phyloP scores from a whole-genome alignment of 2,329 filamentous ascomycete species.

The Knoxdaviesia proteae region DNA sequence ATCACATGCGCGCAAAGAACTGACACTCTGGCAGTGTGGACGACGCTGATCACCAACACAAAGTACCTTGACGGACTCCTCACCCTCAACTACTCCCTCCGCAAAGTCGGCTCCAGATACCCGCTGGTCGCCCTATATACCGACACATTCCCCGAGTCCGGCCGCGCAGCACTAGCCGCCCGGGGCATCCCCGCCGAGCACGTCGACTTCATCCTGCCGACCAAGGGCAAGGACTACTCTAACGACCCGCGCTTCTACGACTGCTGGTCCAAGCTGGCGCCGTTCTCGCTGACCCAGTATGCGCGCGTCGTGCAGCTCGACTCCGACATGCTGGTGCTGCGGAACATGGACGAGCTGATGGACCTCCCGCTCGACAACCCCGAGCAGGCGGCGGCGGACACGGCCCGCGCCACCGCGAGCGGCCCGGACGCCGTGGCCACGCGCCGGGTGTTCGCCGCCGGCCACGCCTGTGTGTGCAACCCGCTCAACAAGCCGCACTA shows the following conservation, averaged over 20 bases:
- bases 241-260: slow-evolving; percentile 74
- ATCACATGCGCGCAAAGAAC: too few relatives aligned
- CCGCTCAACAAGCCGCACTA: slow-evolving; percentile 62
- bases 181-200: slow-evolving; percentile 49
- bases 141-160: slow-evolving; percentile 47
- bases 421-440: background rate
- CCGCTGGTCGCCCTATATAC: slow-evolving; percentile 72
- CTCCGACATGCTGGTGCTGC: slow-evolving; percentile 65
- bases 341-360: slow-evolving; percentile 89
- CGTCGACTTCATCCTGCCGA: slow-evolving; percentile 54
- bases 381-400: slow-evolving; percentile 6
- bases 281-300: slow-evolving; percentile 60
- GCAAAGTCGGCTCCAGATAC: slow-evolving; percentile 42
- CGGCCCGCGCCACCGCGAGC: slow-evolving; percentile 5
- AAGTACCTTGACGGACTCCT: slow-evolving; percentile 66
- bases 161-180: slow-evolving; percentile 45
- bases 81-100: slow-evolving; percentile 60
- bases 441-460: slow-evolving; percentile 53
- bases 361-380: slow-evolving; percentile 46
- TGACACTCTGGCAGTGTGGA: slow-evolving; percentile 43
- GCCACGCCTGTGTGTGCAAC: slow-evolving; percentile 75
- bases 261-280: slow-evolving; percentile 72
- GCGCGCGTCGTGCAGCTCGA: slow-evolving; percentile 66
- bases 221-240: slow-evolving; percentile 42
- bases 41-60: slow-evolving; percentile 68